Conservation (phyloP, 2,329 filamentous ascomycete genomes). For the Pseudogymnoascus sp. region DNA sequence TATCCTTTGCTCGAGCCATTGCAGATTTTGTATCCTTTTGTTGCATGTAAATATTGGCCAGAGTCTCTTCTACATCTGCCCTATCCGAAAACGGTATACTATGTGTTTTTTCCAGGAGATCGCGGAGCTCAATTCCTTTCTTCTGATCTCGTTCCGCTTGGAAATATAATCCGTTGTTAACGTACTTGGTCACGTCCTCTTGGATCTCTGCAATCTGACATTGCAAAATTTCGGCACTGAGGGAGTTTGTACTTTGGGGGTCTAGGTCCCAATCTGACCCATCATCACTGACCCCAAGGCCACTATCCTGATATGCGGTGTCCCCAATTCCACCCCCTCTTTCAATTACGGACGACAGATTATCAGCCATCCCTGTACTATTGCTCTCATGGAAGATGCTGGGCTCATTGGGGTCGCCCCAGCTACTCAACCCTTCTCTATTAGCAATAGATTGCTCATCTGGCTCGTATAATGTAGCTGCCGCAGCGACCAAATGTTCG, state of each 20-base stretch:
- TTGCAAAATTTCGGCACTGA: not conserved
- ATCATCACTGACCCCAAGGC: not conserved
- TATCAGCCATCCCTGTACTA: not conserved
- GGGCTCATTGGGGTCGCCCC: not conserved
- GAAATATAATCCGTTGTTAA: not conserved
- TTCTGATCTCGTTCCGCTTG: not conserved
- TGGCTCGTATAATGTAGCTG: not conserved
- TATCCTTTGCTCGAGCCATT: not conserved
- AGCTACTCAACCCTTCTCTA: not conserved
- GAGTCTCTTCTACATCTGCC: not conserved
- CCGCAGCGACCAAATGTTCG: not conserved
- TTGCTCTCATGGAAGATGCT: not conserved
- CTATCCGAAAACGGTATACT: not conserved
- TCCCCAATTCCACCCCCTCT: not conserved
- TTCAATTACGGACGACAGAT: not conserved
- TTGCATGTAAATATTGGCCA: not conserved
- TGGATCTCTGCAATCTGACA: not conserved
- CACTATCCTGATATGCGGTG: not conserved
- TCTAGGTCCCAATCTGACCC: not conserved
- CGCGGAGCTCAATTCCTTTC: not conserved
- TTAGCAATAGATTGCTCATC: not conserved
- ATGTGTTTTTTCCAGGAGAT: not conserved
- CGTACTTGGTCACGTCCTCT: not conserved
- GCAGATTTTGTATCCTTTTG: not conserved
- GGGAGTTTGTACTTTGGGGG: not conserved